A percentile compares a stretch with the other conserved stretches of the same genome.
These are phyloP conservation scores for Aspergillus sp. DNA, from an alignment of 2,329 filamentous ascomycete genomes.

Conservation along the genomic window DNA sequence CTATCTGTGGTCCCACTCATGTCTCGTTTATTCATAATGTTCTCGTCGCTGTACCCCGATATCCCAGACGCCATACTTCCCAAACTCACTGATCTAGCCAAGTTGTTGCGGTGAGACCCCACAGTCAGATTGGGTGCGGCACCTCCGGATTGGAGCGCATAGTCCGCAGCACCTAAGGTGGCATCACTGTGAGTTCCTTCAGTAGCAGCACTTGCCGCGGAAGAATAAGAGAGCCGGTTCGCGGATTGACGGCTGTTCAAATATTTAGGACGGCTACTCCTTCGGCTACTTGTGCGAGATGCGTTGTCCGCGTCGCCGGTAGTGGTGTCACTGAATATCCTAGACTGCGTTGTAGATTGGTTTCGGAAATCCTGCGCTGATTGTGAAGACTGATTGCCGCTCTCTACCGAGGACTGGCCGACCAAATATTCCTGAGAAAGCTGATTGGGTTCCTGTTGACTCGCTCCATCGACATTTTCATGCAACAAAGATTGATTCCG, in stretches of 20 bases:
- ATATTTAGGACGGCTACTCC: constrained; percentile 54
- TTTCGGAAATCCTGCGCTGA: constrained; percentile 27
- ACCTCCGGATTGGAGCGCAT: constrained; percentile 78
- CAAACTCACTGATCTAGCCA: constrained; percentile 78
- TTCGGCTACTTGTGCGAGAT: constrained; percentile 27
- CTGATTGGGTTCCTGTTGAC: constrained; percentile 20
- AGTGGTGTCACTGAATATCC: constrained; percentile 28
- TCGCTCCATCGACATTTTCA: constrained; percentile 20
- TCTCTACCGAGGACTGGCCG: constrained; percentile 22
- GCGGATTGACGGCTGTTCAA: constrained; percentile 56
- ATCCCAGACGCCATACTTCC: constrained; percentile 83
- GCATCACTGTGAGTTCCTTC: constrained; percentile 69
- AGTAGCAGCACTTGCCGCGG: constrained; percentile 54
- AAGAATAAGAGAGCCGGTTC: constrained; percentile 60
- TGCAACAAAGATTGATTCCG: constrained; percentile 36
- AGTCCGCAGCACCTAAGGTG: constrained; percentile 74
- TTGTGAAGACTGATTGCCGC: constrained; percentile 26
- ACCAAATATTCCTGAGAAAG: constrained; percentile 22
- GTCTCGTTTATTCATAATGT: constrained; percentile 43
- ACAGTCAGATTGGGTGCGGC: constrained; percentile 55
- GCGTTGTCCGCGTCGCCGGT: constrained; percentile 23
- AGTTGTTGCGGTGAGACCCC: constrained; percentile 37
- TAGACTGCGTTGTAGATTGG: constrained; percentile 26
- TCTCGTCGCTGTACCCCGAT: constrained; percentile 55
- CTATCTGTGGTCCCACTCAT: constrained; percentile 44